These are phyloP conservation scores for Escovopsis sp. DNA, from an alignment of 2,329 filamentous ascomycete genomes.

Conservation along the genomic window DNA sequence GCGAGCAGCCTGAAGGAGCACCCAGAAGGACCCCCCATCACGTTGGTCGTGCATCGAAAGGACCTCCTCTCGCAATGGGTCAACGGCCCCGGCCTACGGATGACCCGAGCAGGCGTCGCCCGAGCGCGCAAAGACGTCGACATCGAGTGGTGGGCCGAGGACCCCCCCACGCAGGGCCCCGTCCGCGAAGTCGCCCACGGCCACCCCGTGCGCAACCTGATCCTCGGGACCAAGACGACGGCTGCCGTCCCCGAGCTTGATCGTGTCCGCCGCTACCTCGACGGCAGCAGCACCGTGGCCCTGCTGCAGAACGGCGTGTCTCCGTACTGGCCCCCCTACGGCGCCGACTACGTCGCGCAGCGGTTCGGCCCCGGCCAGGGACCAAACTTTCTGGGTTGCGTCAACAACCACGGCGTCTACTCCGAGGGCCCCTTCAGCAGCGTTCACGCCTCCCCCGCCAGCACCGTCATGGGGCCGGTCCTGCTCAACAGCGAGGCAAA, in stretches of 20 bases:
- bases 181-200: slow-evolving; percentile 26
- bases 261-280: slow-evolving; percentile 45
- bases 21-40: slow-evolving; percentile 52
- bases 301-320: slow-evolving; percentile 87
- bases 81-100: slow-evolving; percentile 26
- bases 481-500: slow-evolving; percentile 11
- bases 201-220: slow-evolving; percentile 56
- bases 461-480: slow-evolving; percentile 33
- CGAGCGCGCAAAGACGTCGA: slow-evolving; percentile 26
- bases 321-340: slow-evolving; percentile 40
- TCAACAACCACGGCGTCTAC: slow-evolving; percentile 42
- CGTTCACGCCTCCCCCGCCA: slow-evolving; percentile 35
- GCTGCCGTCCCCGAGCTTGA: slow-evolving; percentile 48
- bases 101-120: slow-evolving; percentile 20
- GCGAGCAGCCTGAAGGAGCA: slow-evolving; percentile 55
- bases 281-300: slow-evolving; percentile 54
- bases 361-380: slow-evolving; percentile 22
- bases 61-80: slow-evolving; percentile 35
- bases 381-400: slow-evolving; percentile 60
- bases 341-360: slow-evolving; percentile 25
- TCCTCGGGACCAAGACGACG: slow-evolving; percentile 64
- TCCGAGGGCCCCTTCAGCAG: slow-evolving; percentile 36
- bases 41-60: slow-evolving; percentile 59
- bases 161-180: slow-evolving; percentile 21
- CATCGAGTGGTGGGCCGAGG: slow-evolving; percentile 41